Evolutionary conservation across 352 stramenopile species (phyloP).

Genomic region (Phytophthora idaei): DNA sequence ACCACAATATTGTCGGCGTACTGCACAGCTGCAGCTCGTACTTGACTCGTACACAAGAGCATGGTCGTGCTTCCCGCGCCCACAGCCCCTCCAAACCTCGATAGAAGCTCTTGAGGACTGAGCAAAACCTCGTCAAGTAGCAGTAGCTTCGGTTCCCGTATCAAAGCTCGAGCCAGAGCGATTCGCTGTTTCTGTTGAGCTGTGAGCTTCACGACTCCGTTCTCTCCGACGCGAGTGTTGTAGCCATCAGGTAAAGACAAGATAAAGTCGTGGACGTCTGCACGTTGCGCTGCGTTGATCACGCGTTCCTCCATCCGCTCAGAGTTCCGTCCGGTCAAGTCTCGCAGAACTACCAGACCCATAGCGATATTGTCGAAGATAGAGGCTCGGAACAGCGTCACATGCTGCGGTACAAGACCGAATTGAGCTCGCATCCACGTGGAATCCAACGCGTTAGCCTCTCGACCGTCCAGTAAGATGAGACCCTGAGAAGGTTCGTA

Average conservation of each 20-base stretch:
- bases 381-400: constrained; percentile 50
- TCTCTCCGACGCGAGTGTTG: constrained; percentile 41
- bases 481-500: constrained; percentile 34
- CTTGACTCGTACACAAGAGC: constrained; percentile 91
- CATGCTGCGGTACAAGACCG: constrained; percentile 40
- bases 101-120: constrained; percentile 50
- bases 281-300: constrained; percentile 59
- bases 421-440: constrained; percentile 47
- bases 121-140: constrained; percentile 54
- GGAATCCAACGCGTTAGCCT: constrained; percentile 40
- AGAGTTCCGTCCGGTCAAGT: constrained; percentile 38
- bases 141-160: constrained; percentile 48
- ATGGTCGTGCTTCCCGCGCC: constrained; percentile 51
- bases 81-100: constrained; percentile 48
- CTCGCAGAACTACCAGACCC: constrained; percentile 31
- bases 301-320: constrained; percentile 65
- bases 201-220: constrained; percentile 90
- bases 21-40: constrained; percentile 66
- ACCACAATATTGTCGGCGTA: constrained; percentile 67
- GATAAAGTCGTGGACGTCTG: constrained; percentile 67
- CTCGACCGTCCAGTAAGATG: constrained; percentile 45
- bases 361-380: constrained; percentile 66
- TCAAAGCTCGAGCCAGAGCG: constrained; percentile 47
- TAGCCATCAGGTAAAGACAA: constrained; percentile 84
- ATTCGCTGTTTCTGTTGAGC: constrained; percentile 91